Evolutionary conservation across 257 asterid species (phyloP), one percentile per base, ranked within the genome.

Genomic region (Linderniella brevidens): DNA sequence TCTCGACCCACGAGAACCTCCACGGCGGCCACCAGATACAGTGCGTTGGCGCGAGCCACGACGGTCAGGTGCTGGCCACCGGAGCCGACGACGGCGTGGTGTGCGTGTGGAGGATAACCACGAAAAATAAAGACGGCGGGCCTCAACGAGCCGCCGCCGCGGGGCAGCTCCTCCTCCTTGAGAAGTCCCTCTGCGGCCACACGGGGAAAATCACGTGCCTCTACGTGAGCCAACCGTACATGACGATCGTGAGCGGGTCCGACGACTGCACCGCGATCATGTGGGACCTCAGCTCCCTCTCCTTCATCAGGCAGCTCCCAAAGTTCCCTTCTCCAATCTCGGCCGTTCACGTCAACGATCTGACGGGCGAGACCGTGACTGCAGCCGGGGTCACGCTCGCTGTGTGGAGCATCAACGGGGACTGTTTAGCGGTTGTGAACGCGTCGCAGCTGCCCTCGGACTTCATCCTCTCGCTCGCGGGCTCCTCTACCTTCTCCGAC

Each of bases 381-480:
- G 96, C 96, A 1, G 92, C 99, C 10, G 96, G 99, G 18, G 83
- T 85, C 2, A 69, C 77, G 80, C 94, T 90, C 49, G 94, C 88
- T 32, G 74, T 85, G 20, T 90, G 99, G 99, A 85, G 92, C 72
- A 68, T 85, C 56, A 90, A 90, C 8, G 99, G 96, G 1, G 92
- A 81, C 65, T 90, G 99, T 64, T 93, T 90, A 32, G 94, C 99
- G 0, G 86, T 75, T 41, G 87, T 90, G 41, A 85, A 90, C 71
- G 77, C 99, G 4, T 90, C 99, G 25, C 99, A 90, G 57, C 94
- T 90, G 41, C 96, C 99, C 13, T 90, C 99, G 0, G 99, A 90
- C 58, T 79, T 67, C 68, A 81, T 90, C 51, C 66, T 77, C 47
- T 81, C 96, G 0, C 79, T 90, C 17, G 63, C 93, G 0, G 92